These are phyloP conservation scores for Macrophomina pseudophaseolina DNA, from an alignment of 2,329 filamentous ascomycete genomes.

Conservation along the genomic window DNA sequence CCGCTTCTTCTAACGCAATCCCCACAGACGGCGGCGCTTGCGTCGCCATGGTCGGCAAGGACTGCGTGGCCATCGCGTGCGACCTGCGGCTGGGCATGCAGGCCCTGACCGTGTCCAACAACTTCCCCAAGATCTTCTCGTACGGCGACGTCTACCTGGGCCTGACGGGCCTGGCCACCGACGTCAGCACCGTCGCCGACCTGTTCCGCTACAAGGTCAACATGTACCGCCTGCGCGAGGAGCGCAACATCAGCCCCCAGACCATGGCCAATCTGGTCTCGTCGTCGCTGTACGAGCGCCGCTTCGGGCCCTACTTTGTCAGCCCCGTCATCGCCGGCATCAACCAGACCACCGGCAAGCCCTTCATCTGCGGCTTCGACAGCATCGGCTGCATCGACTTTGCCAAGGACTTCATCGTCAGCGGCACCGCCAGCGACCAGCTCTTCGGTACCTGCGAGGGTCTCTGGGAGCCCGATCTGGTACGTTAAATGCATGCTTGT, in stretches of 20 bases:
- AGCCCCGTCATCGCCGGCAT: constrained; percentile 93
- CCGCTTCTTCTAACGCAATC: constrained; percentile 27
- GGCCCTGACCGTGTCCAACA: constrained; percentile 96
- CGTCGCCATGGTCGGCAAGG: constrained; percentile 99
- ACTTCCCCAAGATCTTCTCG: constrained; percentile 99
- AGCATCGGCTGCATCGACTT: constrained; percentile 99
- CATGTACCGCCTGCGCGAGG: constrained; percentile 98
- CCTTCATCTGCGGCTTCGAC: constrained; percentile 99
- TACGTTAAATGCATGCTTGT: constrained; percentile 52
- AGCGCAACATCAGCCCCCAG: constrained; percentile 91
- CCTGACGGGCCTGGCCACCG: constrained; percentile 93
- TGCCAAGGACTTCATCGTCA: constrained; percentile 99
- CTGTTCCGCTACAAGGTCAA: constrained; percentile 99
- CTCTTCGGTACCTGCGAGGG: constrained; percentile 98
- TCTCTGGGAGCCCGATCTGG: constrained; percentile 96
- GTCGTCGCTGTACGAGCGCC: constrained; percentile 83
- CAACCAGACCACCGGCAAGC: constrained; percentile 90
- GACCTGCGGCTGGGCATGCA: constrained; percentile 97
- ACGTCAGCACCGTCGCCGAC: constrained; percentile 92
- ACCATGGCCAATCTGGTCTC: constrained; percentile 97
- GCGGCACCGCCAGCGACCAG: constrained; percentile 94
- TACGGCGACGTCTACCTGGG: constrained; percentile 96
- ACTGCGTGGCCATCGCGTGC: constrained; percentile 99
- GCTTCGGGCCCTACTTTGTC: constrained; percentile 97
- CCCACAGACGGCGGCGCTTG: constrained; percentile 84